Evolutionary conservation across 1,284 basidiomycete species (phyloP).

Genomic region (Naganishia sp.): DNA sequence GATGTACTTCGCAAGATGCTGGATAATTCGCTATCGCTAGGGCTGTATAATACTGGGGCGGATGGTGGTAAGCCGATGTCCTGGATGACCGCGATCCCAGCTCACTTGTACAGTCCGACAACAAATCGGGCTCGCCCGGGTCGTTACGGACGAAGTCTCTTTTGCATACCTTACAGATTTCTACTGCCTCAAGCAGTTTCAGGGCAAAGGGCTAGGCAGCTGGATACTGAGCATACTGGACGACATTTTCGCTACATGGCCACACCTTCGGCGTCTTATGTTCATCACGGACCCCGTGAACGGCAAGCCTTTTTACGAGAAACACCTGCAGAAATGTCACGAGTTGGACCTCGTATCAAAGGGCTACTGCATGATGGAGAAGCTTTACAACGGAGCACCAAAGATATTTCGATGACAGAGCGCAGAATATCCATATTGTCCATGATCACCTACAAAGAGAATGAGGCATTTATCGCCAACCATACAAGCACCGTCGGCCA

Average conservation of each 20-base stretch:
- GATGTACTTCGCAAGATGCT: constrained; percentile 27
- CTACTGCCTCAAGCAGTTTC: constrained; percentile 23
- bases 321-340: constrained; percentile 2
- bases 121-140: constrained; percentile 18
- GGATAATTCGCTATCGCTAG: constrained; percentile 26
- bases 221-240: constrained; percentile 19
- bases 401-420: constrained; percentile 1
- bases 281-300: constrained; percentile 15
- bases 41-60: constrained; percentile 12
- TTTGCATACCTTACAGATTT: constrained; percentile 33
- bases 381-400: constrained; percentile 16
- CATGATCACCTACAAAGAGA: constrained; percentile 37
- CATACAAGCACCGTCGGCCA: constrained; percentile 49
- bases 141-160: constrained; percentile 31
- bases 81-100: not conserved
- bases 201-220: constrained; percentile 20
- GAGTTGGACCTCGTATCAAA: constrained; percentile 11
- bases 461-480: constrained; percentile 48
- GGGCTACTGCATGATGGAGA: constrained; percentile 20
- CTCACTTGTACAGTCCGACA: constrained; percentile 1
- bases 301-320: constrained; percentile 28
- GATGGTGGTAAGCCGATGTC: not conserved
- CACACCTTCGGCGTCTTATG: constrained; percentile 24
- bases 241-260: constrained; percentile 18
- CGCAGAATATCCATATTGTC: constrained; percentile 3